These are phyloP conservation scores for Penicillium sp. DNA, from an alignment of 2,329 filamentous ascomycete genomes.

Conservation along the genomic window DNA sequence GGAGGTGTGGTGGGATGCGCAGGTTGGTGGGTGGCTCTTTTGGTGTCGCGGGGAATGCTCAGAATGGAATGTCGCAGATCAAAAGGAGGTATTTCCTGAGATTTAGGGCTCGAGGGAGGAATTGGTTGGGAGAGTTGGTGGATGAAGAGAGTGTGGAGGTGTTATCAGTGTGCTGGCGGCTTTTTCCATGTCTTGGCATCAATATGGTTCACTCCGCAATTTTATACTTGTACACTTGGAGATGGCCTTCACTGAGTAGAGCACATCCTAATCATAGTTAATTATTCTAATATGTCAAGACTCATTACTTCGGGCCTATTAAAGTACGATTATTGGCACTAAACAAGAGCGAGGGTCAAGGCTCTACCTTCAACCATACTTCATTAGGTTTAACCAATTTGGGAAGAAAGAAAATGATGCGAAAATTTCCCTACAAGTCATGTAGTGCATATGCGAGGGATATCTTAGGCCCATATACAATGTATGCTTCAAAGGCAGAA, in stretches of 20 bases:
- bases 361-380: neutral
- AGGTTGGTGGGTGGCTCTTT: neutral
- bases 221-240: neutral
- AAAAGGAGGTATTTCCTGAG: neutral
- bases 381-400: neutral
- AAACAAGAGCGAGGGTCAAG: neutral
- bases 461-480: neutral
- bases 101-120: neutral
- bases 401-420: neutral
- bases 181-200: slow-evolving; percentile 23
- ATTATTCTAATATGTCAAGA: neutral
- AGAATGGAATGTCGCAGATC: neutral
- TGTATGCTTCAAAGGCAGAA: neutral
- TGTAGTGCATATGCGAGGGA: neutral
- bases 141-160: slow-evolving; percentile 13
- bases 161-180: slow-evolving; percentile 17
- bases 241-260: neutral
- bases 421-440: neutral
- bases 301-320: no score
- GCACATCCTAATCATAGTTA: neutral
- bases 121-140: slow-evolving; percentile 5
- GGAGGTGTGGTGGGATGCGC: neutral
- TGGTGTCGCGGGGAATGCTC: neutral
- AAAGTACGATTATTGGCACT: neutral
- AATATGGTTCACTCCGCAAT: neutral